Conservation (phyloP, 1,139 yeast species). For the Petasospora rhodanensis region DNA sequence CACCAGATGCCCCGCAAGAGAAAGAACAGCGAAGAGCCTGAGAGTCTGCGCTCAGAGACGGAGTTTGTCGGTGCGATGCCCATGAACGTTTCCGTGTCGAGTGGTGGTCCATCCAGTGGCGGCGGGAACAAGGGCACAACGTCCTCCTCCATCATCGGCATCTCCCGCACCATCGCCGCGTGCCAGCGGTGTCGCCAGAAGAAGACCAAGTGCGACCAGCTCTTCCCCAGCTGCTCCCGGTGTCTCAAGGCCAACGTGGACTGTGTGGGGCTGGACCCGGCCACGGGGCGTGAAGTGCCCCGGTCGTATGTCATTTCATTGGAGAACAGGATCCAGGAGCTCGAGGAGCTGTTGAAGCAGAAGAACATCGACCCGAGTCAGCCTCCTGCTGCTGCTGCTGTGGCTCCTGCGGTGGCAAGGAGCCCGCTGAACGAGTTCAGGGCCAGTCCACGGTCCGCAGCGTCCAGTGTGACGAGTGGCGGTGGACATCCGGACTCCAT, state of each 20-base stretch:
- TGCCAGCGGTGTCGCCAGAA: constrained; percentile 78
- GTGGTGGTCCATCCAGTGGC: background rate
- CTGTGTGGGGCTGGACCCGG: constrained; percentile 82
- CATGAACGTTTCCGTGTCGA: too few relatives aligned
- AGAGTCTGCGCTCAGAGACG: constrained; percentile 1
- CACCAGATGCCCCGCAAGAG: constrained; percentile 10
- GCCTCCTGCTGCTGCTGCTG: too few relatives aligned
- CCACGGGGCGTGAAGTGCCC: constrained; percentile 83
- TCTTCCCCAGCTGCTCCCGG: constrained; percentile 70
- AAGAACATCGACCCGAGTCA: constrained; percentile 39
- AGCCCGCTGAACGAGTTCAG: constrained; percentile 17
- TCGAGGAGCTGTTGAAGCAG: constrained; percentile 47
- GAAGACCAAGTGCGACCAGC: constrained; percentile 80
- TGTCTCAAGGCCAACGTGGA: constrained; percentile 67
- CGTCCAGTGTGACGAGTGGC: constrained; percentile 6
- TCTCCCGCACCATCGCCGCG: constrained; percentile 64
- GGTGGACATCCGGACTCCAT: constrained; percentile 15
- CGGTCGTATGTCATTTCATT: constrained; percentile 72
- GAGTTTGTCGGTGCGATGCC: constrained; percentile 12
- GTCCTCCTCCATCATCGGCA: constrained; percentile 28
- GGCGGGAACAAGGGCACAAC: constrained; percentile 8
- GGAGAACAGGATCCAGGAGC: constrained; percentile 55
- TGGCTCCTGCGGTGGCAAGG: too few relatives aligned
- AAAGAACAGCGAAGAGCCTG: constrained; percentile 1
- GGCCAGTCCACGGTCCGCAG: constrained; percentile 6